Conservation (phyloP, 305 asterid species). For the Fraxinus sp. region DNA sequence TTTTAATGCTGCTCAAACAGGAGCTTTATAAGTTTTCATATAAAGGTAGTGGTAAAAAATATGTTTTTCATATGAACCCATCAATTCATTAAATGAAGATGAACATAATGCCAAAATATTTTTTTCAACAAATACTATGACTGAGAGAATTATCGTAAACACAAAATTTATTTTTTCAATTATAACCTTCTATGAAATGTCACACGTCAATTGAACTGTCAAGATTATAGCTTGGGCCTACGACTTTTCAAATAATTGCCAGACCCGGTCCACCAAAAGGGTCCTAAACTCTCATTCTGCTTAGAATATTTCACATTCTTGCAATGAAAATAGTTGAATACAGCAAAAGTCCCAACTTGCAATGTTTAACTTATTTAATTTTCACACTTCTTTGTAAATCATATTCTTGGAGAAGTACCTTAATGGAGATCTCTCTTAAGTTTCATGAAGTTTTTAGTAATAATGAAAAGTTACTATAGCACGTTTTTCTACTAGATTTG, state of each 20-base stretch:
- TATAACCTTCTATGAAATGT: slow-evolving; percentile 21
- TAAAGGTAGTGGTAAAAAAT: too few relatives aligned
- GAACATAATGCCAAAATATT: slow-evolving; percentile 11
- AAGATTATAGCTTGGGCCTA: slow-evolving; percentile 29
- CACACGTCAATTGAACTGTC: slow-evolving; percentile 33
- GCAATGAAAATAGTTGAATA: background rate
- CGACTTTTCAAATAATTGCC: slow-evolving; percentile 21
- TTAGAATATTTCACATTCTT: background rate
- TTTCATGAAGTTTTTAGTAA: too few relatives aligned
- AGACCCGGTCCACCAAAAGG: slow-evolving; percentile 17
- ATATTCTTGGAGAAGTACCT: slow-evolving; percentile 18
- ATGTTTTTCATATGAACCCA: background rate
- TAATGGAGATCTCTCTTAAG: background rate
- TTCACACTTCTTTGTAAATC: slow-evolving; percentile 11
- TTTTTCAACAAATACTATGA: slow-evolving; percentile 19
- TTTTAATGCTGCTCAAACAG: too few relatives aligned
- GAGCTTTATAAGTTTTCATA: too few relatives aligned
- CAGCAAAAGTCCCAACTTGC: slow-evolving; percentile 20
- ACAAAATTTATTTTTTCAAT: background rate
- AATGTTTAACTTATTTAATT: background rate
- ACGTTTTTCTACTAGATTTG: background rate
- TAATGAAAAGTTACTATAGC: background rate
- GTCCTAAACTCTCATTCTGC: background rate
- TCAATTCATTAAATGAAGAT: slow-evolving; percentile 20
- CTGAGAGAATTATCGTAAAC: slow-evolving; percentile 10